These are phyloP conservation scores for Yamadazyma jaroonii DNA, from an alignment of 1,139 yeast genomes.

Conservation along the genomic window DNA sequence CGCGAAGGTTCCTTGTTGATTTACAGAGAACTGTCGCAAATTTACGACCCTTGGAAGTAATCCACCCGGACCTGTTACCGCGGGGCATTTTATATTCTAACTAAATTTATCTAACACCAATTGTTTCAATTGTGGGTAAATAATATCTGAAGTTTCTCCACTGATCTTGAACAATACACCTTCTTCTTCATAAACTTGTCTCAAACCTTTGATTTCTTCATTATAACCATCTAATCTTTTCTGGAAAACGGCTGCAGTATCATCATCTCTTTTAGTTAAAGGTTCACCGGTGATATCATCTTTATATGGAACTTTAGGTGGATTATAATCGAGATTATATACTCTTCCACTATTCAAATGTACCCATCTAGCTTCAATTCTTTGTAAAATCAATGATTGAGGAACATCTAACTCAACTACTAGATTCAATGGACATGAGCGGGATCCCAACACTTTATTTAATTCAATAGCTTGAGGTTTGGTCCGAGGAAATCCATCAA, in stretches of 20 bases:
- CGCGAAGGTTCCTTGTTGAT: too few relatives aligned
- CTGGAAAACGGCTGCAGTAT: conserved; percentile 65
- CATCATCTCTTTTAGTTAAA: conserved; percentile 75
- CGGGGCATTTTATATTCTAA: too few relatives aligned
- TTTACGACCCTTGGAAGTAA: too few relatives aligned
- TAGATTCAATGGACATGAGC: conserved; percentile 51
- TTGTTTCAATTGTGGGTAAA: conserved; percentile 64
- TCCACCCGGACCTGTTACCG: too few relatives aligned
- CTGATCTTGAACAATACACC: conserved; percentile 57
- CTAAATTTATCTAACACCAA: conserved; percentile 23
- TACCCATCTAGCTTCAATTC: conserved; percentile 85
- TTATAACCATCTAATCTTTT: conserved; percentile 65
- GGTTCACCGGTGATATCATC: conserved; percentile 93
- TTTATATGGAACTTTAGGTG: conserved; percentile 75
- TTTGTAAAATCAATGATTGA: conserved; percentile 67
- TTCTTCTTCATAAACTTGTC: conserved; percentile 51
- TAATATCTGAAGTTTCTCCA: conserved; percentile 82
- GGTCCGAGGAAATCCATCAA: conserved; percentile 93
- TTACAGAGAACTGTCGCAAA: too few relatives aligned
- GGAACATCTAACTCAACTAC: conserved; percentile 88
- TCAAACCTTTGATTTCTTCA: conserved; percentile 58
- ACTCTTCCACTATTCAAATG: conserved; percentile 84
- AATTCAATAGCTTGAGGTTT: conserved; percentile 62
- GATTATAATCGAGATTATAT: conserved; percentile 81
- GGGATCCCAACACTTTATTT: conserved; percentile 40